Conservation (phyloP, 129 eudicot species). For the Pittosporum tobira region DNA sequence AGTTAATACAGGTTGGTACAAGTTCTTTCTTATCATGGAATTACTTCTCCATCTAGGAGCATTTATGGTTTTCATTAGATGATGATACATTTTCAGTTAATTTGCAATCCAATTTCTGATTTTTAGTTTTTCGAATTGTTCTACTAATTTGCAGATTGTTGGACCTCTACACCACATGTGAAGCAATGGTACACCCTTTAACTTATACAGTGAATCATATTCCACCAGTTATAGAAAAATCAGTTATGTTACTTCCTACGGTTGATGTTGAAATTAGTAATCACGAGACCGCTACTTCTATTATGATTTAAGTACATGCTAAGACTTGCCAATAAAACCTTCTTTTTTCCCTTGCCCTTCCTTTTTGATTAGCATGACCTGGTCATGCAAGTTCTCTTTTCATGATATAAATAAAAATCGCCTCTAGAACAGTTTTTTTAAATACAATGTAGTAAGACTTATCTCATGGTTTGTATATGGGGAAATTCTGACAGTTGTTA, state of each 20-base stretch:
- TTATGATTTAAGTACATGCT: background rate
- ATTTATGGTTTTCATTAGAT: background rate
- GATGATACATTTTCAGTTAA: background rate
- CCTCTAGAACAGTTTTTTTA: background rate
- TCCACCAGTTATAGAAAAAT: background rate
- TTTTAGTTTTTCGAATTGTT: constrained; percentile 10
- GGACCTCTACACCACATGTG: constrained; percentile 77
- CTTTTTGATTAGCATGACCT: background rate
- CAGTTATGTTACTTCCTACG: background rate
- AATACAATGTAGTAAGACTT: background rate
- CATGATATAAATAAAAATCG: too few species aligned
- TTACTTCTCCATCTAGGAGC: background rate
- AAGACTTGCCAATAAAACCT: background rate
- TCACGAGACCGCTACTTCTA: background rate
- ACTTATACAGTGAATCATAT: background rate
- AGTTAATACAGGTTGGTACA: constrained; percentile 70
- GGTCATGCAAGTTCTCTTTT: background rate
- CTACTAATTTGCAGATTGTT: constrained; percentile 67
- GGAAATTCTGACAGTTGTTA: background rate
- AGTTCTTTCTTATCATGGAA: constrained; percentile 5
- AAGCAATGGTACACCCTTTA: constrained; percentile 60
- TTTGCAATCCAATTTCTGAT: background rate
- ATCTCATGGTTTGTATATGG: background rate
- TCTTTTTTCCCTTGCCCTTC: background rate
- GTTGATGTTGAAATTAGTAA: background rate